Conservation (phyloP, 2,329 filamentous ascomycete species). For the Trichocomaceae sp. region DNA sequence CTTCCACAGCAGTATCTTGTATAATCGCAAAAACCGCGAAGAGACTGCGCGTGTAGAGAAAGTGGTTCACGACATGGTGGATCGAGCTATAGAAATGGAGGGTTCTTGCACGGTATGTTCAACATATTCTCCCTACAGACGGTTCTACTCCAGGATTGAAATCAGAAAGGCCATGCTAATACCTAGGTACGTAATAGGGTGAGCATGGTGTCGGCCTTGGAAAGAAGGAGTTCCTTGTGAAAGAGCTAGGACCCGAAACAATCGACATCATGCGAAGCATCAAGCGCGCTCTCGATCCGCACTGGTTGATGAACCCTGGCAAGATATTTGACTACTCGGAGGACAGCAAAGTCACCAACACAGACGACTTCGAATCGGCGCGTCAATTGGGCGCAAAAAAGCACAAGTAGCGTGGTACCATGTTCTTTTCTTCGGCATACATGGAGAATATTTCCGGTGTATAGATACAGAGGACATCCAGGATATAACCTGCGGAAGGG, state of each 20-base stretch:
- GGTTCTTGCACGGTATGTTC: constrained; percentile 66
- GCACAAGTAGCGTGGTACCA: constrained; percentile 7
- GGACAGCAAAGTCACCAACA: constrained; percentile 8
- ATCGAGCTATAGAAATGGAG: constrained; percentile 87
- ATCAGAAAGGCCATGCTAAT: not conserved
- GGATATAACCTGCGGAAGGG: no score
- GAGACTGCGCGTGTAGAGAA: constrained; percentile 70
- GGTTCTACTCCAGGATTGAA: not conserved
- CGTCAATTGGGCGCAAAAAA: constrained; percentile 14
- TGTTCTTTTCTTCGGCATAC: not conserved
- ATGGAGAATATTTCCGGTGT: no score
- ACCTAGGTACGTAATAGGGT: constrained; percentile 45
- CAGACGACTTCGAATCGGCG: constrained; percentile 10
- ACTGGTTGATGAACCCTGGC: constrained; percentile 85
- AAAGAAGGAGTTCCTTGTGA: constrained; percentile 72
- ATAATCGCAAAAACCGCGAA: constrained; percentile 61
- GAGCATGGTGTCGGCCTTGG: constrained; percentile 82
- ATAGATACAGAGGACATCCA: not conserved
- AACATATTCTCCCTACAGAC: not conserved
- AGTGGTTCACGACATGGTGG: constrained; percentile 84
- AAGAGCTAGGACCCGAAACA: constrained; percentile 74
- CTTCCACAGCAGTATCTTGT: constrained; percentile 90
- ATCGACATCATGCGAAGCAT: constrained; percentile 77
- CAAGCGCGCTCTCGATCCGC: constrained; percentile 74
- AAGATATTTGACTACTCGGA: constrained; percentile 70